These are phyloP conservation scores for Takakia lepidozioides DNA, from an alignment of 225 moss, liverwort and hornwort species.

Conservation along the genomic window DNA sequence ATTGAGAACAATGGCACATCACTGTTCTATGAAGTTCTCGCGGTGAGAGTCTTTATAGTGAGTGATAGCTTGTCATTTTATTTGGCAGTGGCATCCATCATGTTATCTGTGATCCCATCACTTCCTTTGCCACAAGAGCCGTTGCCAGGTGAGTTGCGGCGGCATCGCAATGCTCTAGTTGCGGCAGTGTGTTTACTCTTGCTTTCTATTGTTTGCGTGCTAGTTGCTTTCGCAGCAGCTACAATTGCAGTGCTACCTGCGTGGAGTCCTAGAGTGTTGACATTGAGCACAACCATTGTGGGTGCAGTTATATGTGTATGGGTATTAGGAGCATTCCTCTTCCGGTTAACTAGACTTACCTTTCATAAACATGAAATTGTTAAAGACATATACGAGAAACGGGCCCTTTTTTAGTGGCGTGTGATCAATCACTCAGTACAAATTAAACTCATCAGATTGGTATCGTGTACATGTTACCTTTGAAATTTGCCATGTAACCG, in stretches of 20 bases:
- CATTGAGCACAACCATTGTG: too few relatives aligned
- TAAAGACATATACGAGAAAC: too few relatives aligned
- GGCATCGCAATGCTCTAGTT: constrained; percentile 5
- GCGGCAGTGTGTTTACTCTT: constrained; percentile 13
- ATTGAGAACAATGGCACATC: not conserved
- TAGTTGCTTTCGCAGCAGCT: constrained; percentile 15
- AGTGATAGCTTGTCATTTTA: constrained; percentile 25
- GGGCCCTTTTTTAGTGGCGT: too few relatives aligned
- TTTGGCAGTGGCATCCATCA: constrained; percentile 15
- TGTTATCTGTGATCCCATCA: constrained; percentile 14
- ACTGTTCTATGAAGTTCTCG: constrained; percentile 1
- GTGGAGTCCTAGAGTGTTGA: too few relatives aligned
- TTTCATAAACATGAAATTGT: too few relatives aligned
- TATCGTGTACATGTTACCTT: too few relatives aligned
- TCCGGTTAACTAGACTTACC: too few relatives aligned
- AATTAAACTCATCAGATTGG: too few relatives aligned
- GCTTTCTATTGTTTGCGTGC: constrained; percentile 8
- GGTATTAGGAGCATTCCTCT: too few relatives aligned
- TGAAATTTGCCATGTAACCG: too few relatives aligned
- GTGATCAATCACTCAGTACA: too few relatives aligned
- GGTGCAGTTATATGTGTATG: too few relatives aligned
- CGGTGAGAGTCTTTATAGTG: constrained; percentile 6
- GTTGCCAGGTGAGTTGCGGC: constrained; percentile 3
- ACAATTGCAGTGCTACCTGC: constrained; percentile 13
- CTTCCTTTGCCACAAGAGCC: constrained; percentile 20